Evolutionary conservation across 345 rosid species (phyloP), one percentile per base, ranked within the genome.

Genomic region (Syzygium oleosum): DNA sequence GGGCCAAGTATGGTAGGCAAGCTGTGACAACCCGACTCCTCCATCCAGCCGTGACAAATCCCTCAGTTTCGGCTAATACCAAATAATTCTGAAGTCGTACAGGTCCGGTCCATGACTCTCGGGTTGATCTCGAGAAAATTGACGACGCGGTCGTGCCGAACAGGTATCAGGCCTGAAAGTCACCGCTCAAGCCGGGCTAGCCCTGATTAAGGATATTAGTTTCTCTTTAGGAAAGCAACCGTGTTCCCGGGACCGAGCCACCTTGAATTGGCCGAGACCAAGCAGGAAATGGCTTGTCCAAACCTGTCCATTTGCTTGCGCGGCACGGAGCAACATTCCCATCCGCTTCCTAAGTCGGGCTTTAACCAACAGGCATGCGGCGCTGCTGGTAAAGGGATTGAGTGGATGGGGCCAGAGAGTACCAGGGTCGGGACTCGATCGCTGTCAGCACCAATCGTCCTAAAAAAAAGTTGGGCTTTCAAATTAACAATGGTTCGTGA

Each of bases 161-260:
- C 12, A 5, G 31, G 31, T 59, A 59, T 59, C 68, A 6, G 31
- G 7, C 68, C 31, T 27, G 31, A 59, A 59, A n/a, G n/a, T 59
- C 31, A 5, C 7, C 5, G 31, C 68, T 13, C 15, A 12, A 27
- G 31, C 8, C 2, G 3, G 17, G 68, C 31, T 27, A 13, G 29
- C 65, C 65, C 31, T 12, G 31, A 11, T 10, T 25, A 25, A 56
- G 29, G 29, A 25, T 11, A 58, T 58, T 27, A 27, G 6, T 4
- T 58, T 25, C 14, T 11, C 29, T 58, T 58, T 25, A 25, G 29
- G 0, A 31, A 17, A 31, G 3, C 3, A 31, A 31, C 41, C 22
- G 6, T 16, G 5, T 43, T 6, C 77, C 3, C 0, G 12, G 5
- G 22, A 15, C 3, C 0, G 6, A 1, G 22, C 7, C 2, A 0